Evolutionary conservation across 164 flowering plant species (phyloP).

Genomic region (Sedum album): DNA sequence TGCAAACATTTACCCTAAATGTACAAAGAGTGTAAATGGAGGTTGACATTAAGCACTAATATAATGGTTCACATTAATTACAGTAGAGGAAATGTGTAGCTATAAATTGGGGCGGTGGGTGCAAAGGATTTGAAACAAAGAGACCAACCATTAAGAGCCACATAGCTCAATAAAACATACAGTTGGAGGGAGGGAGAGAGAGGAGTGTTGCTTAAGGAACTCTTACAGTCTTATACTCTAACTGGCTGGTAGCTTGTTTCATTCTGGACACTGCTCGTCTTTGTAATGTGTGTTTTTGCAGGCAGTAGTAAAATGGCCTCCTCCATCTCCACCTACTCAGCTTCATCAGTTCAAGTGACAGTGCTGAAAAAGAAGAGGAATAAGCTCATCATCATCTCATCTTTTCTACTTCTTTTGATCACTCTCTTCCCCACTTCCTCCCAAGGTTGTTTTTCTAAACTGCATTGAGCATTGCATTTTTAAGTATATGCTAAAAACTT

Average conservation of each 20-base stretch:
- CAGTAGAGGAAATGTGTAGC: neutral
- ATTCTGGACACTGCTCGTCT: too few relatives aligned
- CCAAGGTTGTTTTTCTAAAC: neutral
- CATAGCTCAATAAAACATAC: neutral
- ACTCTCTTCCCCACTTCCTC: neutral
- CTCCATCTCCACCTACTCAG: neutral
- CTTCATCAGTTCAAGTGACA: neutral
- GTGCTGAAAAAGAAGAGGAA: neutral
- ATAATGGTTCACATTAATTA: neutral
- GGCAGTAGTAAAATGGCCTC: constrained; percentile 5
- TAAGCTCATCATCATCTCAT: constrained; percentile 2
- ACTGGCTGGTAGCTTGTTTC: neutral
- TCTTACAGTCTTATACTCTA: neutral
- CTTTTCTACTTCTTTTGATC: neutral
- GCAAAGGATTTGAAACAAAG: neutral
- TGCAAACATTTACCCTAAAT: too few relatives aligned
- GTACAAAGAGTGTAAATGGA: neutral
- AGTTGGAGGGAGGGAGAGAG: too few relatives aligned
- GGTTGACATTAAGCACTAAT: too few relatives aligned
- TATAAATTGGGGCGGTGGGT: constrained; percentile 3
- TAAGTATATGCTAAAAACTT: neutral
- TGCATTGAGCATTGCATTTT: neutral
- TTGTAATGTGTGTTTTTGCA: constrained; percentile 5
- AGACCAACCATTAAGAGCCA: constrained; percentile 2
- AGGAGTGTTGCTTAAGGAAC: too few relatives aligned